Conservation (phyloP, 495 filamentous ascomycete species). For the Aspergillus steynii region DNA sequence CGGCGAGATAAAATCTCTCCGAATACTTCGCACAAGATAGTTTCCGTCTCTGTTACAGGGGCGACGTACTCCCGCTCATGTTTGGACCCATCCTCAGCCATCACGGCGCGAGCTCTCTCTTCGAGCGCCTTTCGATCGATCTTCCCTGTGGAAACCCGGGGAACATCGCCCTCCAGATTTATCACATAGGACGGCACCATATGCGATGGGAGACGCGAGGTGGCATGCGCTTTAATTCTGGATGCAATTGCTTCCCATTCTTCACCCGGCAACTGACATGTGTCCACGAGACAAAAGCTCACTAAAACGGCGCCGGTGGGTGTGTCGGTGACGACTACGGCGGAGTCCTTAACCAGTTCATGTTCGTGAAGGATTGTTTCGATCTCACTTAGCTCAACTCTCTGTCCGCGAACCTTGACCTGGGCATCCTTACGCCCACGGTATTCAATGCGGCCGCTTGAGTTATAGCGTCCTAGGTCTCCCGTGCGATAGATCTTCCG, state of each 20-base stretch:
- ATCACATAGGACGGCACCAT: background rate
- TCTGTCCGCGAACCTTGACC: slow-evolving; percentile 6
- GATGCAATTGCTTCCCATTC: background rate
- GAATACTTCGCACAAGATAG: no score
- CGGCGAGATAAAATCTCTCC: no score
- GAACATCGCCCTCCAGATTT: background rate
- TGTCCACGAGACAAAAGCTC: background rate
- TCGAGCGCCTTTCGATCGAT: background rate
- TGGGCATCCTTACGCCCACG: background rate
- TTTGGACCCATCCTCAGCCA: background rate
- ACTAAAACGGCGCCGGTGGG: background rate
- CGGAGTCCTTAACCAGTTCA: background rate
- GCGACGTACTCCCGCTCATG: background rate
- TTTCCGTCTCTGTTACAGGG: background rate
- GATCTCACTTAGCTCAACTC: slow-evolving; percentile 1
- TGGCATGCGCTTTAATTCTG: background rate
- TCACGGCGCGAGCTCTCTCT: background rate
- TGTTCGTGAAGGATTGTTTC: background rate
- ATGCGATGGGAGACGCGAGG: background rate
- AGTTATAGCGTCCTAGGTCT: background rate
- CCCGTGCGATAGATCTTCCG: slow-evolving; percentile 2
- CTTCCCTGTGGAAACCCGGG: background rate
- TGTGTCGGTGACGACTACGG: background rate
- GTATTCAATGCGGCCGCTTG: background rate
- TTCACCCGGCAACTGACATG: background rate